Evolutionary conservation across 148 eudicot genomes (phyloP), one percentile per base, ranked within the genome.

Genomic region (Silene latifolia): DNA sequence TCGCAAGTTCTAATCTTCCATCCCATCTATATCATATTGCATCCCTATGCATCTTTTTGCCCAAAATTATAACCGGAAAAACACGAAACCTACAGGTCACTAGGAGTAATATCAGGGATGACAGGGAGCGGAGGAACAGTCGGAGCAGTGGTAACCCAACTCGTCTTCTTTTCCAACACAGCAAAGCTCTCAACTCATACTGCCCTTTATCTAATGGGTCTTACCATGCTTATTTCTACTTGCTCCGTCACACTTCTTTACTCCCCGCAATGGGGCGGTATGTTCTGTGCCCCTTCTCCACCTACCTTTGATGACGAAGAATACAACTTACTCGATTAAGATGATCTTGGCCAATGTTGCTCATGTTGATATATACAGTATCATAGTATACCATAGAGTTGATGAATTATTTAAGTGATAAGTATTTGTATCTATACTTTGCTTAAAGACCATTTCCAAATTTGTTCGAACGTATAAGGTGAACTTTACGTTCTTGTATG

Each of bases 101-200:
- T 88, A 76, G 94, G 91, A 32, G 91, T 90, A 67, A 82, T 90
- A 27, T 86, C 94, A 51, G 94, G 94, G 46, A 88, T 90, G 88
- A 83, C 89, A 2, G 94, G 94, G 7, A 82, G 88, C 35, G 94
- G 91, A 35, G 94, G 94, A 23, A 90, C 87, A 0, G 19, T 86
- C 2, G 94, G 91, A 0, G 91, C 91, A 61, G 91, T 85, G 54
- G 78, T 85, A 21, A 86, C 88, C 8, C 91, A 90, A 56, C 61
- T 85, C 0, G 47, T 86, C 54, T 77, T 90, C 67, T 90, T 88
- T 80, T 80, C 87, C 1, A 86, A 85, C 23, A 72, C 88, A 12
- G 5, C 59, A 12, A 81, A 51, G 3, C 67, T 78, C 75, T 68
- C 93, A 46, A 84, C 93, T 0, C 82, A 86, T 61, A 76, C 67